Base-by-base conservation (phyloP, 176 grass and related monocot species). In the Poa pratensis region DNA sequence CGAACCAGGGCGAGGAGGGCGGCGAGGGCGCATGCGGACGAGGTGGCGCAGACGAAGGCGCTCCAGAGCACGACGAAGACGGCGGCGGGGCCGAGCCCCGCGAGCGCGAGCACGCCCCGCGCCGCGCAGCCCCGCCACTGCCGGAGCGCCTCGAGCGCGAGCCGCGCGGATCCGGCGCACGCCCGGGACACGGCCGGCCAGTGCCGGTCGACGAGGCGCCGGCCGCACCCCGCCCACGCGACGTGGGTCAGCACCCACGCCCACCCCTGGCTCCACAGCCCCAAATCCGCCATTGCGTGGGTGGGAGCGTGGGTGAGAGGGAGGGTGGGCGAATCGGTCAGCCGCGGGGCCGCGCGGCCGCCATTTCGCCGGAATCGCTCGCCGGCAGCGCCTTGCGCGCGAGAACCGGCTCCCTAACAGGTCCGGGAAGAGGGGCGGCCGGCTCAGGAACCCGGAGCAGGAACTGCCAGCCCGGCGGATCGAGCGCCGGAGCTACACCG, bases 61-160 rank as follows among this genome's bases (percentile, higher is more conserved):
- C 97, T 92, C 97, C 97, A 99, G 26, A 99, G 80, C 54, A 96
- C 89, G 19, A 99, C 86, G 80, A 99, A 94, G 32, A 99, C 84
- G 26, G 97, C 85, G n/a, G 87, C 92, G 28, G 91, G 90, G 32
- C 94, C 94, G 76, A 94, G 82, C 69, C 84, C 90, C 11, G 94
- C 84, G 57, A 99, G 73, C 2, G 92, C 92, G 51, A 86, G 67
- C 58, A 89, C 79, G 22, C 97, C 94, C 61, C 92, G 81, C 9
- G 69, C 84, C 7, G 69, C 22, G 37, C 89, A 96, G 20, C 91
- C 87, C 9, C 82, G 88, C 94, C 97, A 99, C 68, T 92, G 86
- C 70, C 80, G 64, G 34, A 96, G 83, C 46, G 84, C 79, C 14
- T 75, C 86, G 49, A 94, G 81, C 80, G 82, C 52, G 28, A 94